Conservation (phyloP, 352 stramenopile genomes). For the Sclerospora graminicola region DNA sequence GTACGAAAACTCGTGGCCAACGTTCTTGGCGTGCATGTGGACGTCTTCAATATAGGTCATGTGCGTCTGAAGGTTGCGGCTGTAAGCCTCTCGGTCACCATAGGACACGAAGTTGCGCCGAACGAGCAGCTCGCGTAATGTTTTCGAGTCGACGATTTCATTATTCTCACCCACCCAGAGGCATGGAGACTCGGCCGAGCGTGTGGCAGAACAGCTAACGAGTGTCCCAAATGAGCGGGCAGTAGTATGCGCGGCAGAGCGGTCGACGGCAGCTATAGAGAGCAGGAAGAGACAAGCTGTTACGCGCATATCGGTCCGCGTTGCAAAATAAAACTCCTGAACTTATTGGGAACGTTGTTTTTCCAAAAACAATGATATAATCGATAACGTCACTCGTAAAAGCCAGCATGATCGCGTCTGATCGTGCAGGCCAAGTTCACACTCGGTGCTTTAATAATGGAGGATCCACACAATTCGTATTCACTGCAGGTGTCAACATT, state of each 20-base stretch:
- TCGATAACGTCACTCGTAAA: no score
- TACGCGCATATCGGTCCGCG: conserved; percentile 7
- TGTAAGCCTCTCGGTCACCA: conserved; percentile 12
- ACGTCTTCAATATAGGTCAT: conserved; percentile 77
- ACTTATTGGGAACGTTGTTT: no score
- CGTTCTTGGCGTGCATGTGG: conserved; percentile 36
- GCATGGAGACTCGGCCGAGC: conserved; percentile 23
- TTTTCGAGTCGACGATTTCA: conserved; percentile 23
- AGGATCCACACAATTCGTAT: no score
- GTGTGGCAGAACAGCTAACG: conserved; percentile 25
- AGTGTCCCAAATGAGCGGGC: conserved; percentile 38
- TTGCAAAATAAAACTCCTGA: no score
- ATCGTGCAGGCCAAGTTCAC: no score
- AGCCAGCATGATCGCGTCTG: no score
- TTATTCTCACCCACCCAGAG: conserved; percentile 45
- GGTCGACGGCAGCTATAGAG: conserved; percentile 1
- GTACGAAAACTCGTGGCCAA: conserved; percentile 55
- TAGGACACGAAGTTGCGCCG: conserved; percentile 21
- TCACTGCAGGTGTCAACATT: no score
- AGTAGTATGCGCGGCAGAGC: conserved; percentile 1
- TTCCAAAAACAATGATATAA: no score
- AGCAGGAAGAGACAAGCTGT: conserved; percentile 15
- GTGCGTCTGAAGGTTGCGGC: conserved; percentile 54
- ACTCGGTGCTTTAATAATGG: no score
- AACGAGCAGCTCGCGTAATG: conserved; percentile 42